Evolutionary conservation across 805 yeast genomes (phyloP).

Genomic region (Candida maesae): DNA sequence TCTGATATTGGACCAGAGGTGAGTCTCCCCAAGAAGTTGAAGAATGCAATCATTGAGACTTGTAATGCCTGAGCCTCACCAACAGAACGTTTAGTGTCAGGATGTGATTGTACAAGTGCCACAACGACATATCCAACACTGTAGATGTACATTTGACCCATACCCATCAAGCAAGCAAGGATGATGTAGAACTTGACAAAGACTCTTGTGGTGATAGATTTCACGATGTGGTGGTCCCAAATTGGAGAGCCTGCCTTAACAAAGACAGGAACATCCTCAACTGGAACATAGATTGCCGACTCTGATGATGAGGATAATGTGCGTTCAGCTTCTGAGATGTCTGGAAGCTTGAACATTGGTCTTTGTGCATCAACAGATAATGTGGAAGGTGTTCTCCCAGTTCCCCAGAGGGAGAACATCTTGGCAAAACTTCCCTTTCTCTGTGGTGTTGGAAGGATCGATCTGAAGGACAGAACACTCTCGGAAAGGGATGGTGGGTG

Average conservation of each 20-base stretch:
- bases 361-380: conserved; percentile 13
- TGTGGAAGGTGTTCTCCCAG: conserved; percentile 26
- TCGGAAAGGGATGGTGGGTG: conserved; percentile 8
- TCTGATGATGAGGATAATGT: conserved; percentile 12
- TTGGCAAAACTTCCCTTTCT: conserved; percentile 19
- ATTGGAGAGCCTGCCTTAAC: conserved; percentile 26
- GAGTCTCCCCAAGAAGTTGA: conserved; percentile 64
- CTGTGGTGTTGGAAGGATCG: conserved; percentile 10
- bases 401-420: conserved; percentile 27
- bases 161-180: conserved; percentile 55
- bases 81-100: conserved; percentile 27
- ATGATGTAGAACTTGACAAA: conserved; percentile 52
- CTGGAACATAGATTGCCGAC: conserved; percentile 27
- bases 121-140: conserved; percentile 71
- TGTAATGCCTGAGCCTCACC: conserved; percentile 62
- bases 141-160: conserved; percentile 70
- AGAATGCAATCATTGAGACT: conserved; percentile 61
- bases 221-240: conserved; percentile 25
- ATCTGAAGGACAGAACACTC: conserved; percentile 11
- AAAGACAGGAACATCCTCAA: conserved; percentile 29
- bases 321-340: conserved; percentile 4
- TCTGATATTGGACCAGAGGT: conserved; percentile 66
- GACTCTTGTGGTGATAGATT: conserved; percentile 21
- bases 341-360: conserved; percentile 11
- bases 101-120: conserved; percentile 35